Evolutionary conservation across 2,329 filamentous ascomycete genomes (phyloP).

Genomic region (Fusarium sp.): DNA sequence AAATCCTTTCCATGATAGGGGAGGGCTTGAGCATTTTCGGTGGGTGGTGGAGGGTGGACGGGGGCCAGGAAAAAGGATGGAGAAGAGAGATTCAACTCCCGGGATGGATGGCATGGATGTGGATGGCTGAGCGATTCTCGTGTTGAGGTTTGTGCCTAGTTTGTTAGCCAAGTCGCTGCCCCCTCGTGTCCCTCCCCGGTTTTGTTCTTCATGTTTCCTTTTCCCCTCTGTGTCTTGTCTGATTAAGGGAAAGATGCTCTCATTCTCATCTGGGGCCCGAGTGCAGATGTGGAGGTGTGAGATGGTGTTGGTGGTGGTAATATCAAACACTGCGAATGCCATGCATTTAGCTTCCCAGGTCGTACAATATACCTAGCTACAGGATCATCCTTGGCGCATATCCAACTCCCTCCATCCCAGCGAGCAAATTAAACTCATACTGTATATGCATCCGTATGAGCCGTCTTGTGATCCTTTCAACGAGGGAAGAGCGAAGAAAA

Average conservation of each 20-base stretch:
- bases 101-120: conserved; percentile 12
- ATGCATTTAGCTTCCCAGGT: background rate
- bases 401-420: conserved; percentile 4
- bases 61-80: conserved; percentile 26
- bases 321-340: conserved; percentile 8
- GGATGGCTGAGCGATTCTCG: conserved; percentile 23
- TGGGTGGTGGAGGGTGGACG: conserved; percentile 24
- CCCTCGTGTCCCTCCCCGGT: conserved; percentile 9
- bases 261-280: background rate
- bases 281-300: conserved; percentile 11
- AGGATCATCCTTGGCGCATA: conserved; percentile 18
- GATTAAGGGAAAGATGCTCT: conserved; percentile 22
- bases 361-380: conserved; percentile 15
- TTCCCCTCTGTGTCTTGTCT: conserved; percentile 16
- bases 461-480: conserved; percentile 1
- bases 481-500: conserved; percentile 9
- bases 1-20: conserved; percentile 45
- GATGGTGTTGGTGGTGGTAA: conserved; percentile 9
- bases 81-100: conserved; percentile 22
- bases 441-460: conserved; percentile 6
- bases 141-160: conserved; percentile 11
- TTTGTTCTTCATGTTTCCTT: conserved; percentile 26
- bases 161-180: conserved; percentile 3
- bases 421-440: conserved; percentile 12
- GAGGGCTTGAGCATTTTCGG: conserved; percentile 29